phyloP scores from a whole-genome alignment of 2,329 filamentous ascomycete species.

The Teratosphaeriaceae sp. region DNA sequence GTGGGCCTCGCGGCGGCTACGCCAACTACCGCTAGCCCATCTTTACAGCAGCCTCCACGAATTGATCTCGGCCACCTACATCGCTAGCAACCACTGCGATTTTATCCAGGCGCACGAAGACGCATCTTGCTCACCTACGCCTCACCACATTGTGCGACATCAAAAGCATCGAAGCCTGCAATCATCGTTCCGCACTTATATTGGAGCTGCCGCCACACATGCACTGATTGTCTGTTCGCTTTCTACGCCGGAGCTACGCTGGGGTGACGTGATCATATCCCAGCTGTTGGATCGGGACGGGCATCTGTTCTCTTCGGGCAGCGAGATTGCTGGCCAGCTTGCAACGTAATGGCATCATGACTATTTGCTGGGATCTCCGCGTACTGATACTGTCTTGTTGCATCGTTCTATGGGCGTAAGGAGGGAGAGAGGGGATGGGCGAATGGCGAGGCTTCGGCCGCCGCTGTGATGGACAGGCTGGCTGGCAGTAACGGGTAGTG shows the following conservation, averaged over 20 bases:
- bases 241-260: conserved; percentile 9
- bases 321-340: conserved; percentile 9
- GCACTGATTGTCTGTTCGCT: conserved; percentile 5
- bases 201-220: not conserved
- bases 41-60: not conserved
- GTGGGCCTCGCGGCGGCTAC: conserved; percentile 15
- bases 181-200: not conserved
- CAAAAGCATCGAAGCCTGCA: not conserved
- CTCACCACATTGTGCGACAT: not conserved
- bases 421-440: not conserved
- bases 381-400: conserved; percentile 6
- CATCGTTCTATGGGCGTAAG: conserved; percentile 5
- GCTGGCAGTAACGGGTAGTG: not conserved
- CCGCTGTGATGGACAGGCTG: not conserved
- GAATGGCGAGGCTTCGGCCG: not conserved
- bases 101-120: not conserved
- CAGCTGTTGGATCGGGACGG: conserved; percentile 7
- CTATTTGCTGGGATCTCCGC: conserved; percentile 10
- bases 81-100: not conserved
- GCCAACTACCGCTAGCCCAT: conserved; percentile 18
- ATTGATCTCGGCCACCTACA: not conserved
- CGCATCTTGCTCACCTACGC: conserved; percentile 4
- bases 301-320: conserved; percentile 6
- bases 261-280: conserved; percentile 2
- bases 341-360: conserved; percentile 5